phyloP scores from a whole-genome alignment of 805 yeast genomes.

The Monosporozyma solicola region DNA sequence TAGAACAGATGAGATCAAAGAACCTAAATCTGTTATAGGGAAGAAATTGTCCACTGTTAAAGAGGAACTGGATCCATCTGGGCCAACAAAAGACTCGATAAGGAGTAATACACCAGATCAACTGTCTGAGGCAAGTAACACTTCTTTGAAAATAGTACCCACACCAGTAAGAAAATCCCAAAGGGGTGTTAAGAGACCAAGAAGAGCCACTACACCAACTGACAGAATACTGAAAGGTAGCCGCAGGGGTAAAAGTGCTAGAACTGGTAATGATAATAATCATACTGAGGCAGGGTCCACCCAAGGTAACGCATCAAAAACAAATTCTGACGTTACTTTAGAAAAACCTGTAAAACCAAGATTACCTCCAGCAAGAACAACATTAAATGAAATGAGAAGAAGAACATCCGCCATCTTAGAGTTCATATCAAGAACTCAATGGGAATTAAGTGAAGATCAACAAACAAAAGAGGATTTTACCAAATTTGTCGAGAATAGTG shows the following conservation, averaged over 20 bases:
- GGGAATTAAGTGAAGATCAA: slow-evolving; percentile 71
- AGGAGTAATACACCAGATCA: slow-evolving; percentile 1
- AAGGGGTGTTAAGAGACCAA: slow-evolving; percentile 8
- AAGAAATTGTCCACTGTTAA: background rate
- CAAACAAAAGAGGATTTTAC: slow-evolving; percentile 44
- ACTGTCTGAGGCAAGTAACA: background rate
- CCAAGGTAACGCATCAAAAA: slow-evolving; percentile 8
- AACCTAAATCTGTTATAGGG: background rate
- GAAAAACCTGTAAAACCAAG: slow-evolving; percentile 78
- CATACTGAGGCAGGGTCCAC: slow-evolving; percentile 9
- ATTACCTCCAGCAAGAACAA: slow-evolving; percentile 64
- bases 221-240: slow-evolving; percentile 10
- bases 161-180: slow-evolving; percentile 5
- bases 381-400: slow-evolving; percentile 75
- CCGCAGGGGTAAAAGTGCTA: slow-evolving; percentile 1
- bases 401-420: slow-evolving; percentile 86
- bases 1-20: background rate
- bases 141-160: background rate
- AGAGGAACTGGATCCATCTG: background rate
- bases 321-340: slow-evolving; percentile 36
- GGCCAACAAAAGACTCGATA: background rate
- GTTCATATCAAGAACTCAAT: slow-evolving; percentile 79
- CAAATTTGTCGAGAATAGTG: slow-evolving; percentile 37
- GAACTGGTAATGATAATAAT: background rate
- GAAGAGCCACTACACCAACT: slow-evolving; percentile 10